Evolutionary conservation across 306 rosid species (phyloP), one percentile per base, ranked within the genome.

Genomic region (Sphenostylis stenocarpa): DNA sequence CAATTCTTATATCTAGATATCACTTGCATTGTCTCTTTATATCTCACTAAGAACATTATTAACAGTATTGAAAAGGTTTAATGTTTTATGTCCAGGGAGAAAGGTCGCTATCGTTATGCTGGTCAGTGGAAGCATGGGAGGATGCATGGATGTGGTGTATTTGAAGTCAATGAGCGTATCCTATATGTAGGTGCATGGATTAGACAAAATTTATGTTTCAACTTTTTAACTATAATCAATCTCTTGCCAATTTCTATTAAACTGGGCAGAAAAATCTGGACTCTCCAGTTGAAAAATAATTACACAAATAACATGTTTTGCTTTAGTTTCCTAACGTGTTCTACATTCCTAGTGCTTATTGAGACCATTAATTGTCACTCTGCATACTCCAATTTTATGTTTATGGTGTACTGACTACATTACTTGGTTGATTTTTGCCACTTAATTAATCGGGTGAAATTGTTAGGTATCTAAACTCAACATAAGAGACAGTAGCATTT

Each of bases 101-200:
- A 86, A 83, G 98, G 98, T 63, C 92, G 97, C 52, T 92, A 95
- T 64, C 92, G 97, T 20, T 95, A 95, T 82, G 96, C 97, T 83
- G 98, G 98, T 83, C 89, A 95, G 88, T 90, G 93, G 97, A 95
- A 95, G 90, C 97, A 95, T 72, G 90, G 93, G 73, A 87, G 96
- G 85, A 88, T 95, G 93, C 98, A 95, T 84, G 97, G 97, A 82
- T 95, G 98, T 84, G 98, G 97, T 69, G 87, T 89, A 52, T 95
- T 84, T 73, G 93, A 91, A 82, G 44, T 92, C 60, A 95, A 95
- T 0, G 98, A 90, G 85, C 96, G 90, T 19, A 75, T 84, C 63
- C 63, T 82, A 67, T 88, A 86, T 73, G 98, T 92, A 86, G 67
- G 93, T 88, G 61, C 85, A 67, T 72, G 38, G 73, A 55, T 20